A percentile compares a stretch with the other conserved stretches of the same genome.
These are phyloP conservation scores for Casaregolazyma suthepensis DNA, from an alignment of 1,139 yeast species.

Conservation along the genomic window DNA sequence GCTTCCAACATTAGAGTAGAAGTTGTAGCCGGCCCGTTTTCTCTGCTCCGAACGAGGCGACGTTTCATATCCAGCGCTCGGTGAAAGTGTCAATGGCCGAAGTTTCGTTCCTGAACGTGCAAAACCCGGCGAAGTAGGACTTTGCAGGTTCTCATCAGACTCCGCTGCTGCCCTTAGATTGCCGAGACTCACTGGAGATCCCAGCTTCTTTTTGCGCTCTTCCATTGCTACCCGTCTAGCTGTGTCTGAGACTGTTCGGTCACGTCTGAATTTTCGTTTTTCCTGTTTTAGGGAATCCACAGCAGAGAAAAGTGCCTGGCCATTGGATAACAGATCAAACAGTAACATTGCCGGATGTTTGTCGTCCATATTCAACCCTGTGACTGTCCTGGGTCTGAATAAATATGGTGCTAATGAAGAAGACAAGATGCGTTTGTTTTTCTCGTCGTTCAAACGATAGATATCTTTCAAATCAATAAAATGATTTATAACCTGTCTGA, in stretches of 20 bases:
- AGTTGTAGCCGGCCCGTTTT: neutral
- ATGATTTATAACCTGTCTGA: conserved; percentile 18
- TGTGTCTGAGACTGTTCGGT: conserved; percentile 27
- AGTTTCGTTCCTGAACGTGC: conserved; percentile 21
- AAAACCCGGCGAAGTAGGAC: conserved; percentile 15
- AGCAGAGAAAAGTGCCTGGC: conserved; percentile 21
- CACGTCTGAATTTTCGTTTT: conserved; percentile 16
- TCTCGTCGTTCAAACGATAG: neutral
- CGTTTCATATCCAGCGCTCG: conserved; percentile 1
- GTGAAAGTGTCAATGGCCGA: conserved; percentile 21
- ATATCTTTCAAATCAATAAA: conserved; percentile 8
- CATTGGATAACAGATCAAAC: conserved; percentile 24
- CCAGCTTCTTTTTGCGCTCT: conserved; percentile 28
- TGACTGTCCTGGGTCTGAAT: conserved; percentile 31
- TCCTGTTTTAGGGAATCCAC: conserved; percentile 19
- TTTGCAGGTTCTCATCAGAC: neutral
- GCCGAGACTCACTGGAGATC: neutral
- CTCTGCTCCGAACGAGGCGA: neutral
- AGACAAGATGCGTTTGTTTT: conserved; percentile 9
- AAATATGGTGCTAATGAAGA: conserved; percentile 26
- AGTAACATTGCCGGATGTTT: conserved; percentile 28
- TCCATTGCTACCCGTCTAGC: conserved; percentile 28
- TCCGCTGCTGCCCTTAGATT: neutral
- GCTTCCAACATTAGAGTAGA: neutral
- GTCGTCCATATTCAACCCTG: conserved; percentile 28